Conservation (phyloP, 202 grass and related monocot genomes). For the Panicum hallii region DNA sequence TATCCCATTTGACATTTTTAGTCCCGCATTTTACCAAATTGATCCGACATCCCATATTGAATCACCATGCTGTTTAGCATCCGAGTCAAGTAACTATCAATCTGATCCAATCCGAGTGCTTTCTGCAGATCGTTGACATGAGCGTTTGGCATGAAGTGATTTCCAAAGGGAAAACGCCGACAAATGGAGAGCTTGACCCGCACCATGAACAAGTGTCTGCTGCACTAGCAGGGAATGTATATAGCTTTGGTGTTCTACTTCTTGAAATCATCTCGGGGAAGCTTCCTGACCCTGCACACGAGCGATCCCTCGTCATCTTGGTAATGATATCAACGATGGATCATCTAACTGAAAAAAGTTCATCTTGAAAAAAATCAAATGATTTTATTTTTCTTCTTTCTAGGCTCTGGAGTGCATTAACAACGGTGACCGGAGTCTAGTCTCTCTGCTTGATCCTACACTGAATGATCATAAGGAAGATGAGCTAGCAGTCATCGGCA, state of each 20-base stretch:
- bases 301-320: slow-evolving; percentile 54
- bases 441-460: slow-evolving; percentile 57
- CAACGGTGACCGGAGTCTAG: slow-evolving; percentile 37
- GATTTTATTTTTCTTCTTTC: background rate
- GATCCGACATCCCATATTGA: background rate
- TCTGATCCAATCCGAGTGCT: slow-evolving; percentile 12
- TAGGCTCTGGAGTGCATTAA: slow-evolving; percentile 64
- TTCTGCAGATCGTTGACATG: slow-evolving; percentile 69
- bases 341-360: background rate
- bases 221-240: slow-evolving; percentile 60
- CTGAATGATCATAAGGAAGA: slow-evolving; percentile 56
- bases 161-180: slow-evolving; percentile 36
- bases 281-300: slow-evolving; percentile 51
- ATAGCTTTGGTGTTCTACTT: slow-evolving; percentile 65
- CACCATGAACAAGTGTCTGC: slow-evolving; percentile 38
- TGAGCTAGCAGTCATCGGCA: slow-evolving; percentile 56
- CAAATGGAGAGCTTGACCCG: slow-evolving; percentile 19
- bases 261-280: slow-evolving; percentile 88
- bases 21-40: background rate
- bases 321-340: slow-evolving; percentile 45
- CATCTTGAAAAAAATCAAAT: background rate
- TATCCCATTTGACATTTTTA: background rate
- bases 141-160: slow-evolving; percentile 72
- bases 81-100: background rate
- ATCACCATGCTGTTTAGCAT: background rate